Conservation (phyloP, 129 eudicot species). For the Logfia minima region DNA sequence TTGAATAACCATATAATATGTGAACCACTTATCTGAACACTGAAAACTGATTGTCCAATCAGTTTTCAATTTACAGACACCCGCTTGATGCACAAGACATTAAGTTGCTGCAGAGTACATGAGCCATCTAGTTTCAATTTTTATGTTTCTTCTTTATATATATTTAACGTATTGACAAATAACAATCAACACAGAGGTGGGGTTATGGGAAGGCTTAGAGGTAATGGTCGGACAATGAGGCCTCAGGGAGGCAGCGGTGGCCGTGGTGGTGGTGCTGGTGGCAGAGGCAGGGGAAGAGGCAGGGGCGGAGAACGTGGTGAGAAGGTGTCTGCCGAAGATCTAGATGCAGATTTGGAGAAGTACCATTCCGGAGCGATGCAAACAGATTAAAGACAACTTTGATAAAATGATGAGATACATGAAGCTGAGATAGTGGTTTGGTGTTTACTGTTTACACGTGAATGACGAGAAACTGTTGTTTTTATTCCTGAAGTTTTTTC, state of each 20-base stretch:
- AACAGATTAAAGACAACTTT: constrained; percentile 32
- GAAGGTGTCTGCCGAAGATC: constrained; percentile 52
- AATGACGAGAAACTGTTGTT: constrained; percentile 18
- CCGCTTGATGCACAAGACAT: not conserved
- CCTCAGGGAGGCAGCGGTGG: constrained; percentile 30
- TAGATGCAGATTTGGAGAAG: constrained; percentile 68
- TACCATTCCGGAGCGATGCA: constrained; percentile 51
- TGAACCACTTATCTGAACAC: not conserved
- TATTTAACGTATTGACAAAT: not conserved
- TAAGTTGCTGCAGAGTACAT: not conserved
- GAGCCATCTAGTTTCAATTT: not conserved
- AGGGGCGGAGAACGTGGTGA: constrained; percentile 33
- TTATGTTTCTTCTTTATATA: not conserved
- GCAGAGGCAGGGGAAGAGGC: constrained; percentile 42
- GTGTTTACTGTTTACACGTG: not conserved
- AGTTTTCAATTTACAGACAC: not conserved
- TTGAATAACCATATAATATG: not conserved
- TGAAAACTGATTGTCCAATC: not conserved
- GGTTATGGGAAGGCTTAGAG: constrained; percentile 42
- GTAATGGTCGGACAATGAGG: constrained; percentile 36
- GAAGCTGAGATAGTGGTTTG: not conserved
- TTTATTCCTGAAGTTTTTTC: constrained; percentile 23
- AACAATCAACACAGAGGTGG: constrained; percentile 39
- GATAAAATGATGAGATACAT: not conserved
- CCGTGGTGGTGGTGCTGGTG: constrained; percentile 11